A percentile compares a stretch with the other conserved stretches of the same genome.
These are phyloP conservation scores for Coemansia sp. DNA, from an alignment of 192 early-diverging fungal genomes.

Conservation along the genomic window DNA sequence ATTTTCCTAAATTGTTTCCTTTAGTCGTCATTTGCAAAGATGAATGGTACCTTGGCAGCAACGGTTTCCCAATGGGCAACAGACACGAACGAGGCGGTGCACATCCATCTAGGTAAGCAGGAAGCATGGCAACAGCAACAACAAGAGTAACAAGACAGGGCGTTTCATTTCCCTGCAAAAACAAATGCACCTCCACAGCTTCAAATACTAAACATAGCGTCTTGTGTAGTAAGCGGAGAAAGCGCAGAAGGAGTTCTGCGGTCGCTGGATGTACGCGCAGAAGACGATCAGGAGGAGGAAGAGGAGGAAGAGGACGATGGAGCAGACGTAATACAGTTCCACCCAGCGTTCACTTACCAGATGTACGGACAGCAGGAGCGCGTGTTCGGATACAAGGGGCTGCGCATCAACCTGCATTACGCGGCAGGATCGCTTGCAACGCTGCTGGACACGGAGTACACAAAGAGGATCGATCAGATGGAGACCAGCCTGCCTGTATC, in stretches of 20 bases:
- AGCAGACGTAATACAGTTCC: conserved; percentile 60
- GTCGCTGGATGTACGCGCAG: conserved; percentile 28
- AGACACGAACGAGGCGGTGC: conserved; percentile 43
- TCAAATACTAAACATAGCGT: background rate
- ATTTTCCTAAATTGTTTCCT: background rate
- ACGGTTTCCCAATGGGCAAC: conserved; percentile 46
- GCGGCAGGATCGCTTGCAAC: conserved; percentile 76
- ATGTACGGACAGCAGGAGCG: conserved; percentile 88
- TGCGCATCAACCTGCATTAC: conserved; percentile 75
- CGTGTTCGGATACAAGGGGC: conserved; percentile 87
- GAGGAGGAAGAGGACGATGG: conserved; percentile 38
- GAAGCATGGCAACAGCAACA: background rate
- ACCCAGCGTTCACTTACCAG: conserved; percentile 85
- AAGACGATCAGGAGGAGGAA: conserved; percentile 33
- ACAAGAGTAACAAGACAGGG: background rate
- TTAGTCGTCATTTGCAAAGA: background rate
- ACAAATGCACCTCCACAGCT: background rate
- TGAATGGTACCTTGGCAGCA: conserved; percentile 36
- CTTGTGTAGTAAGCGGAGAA: conserved; percentile 38
- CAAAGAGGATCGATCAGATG: conserved; percentile 62
- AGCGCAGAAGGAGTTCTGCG: conserved; percentile 29
- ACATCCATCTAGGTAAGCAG: conserved; percentile 35
- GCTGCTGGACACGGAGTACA: conserved; percentile 66
- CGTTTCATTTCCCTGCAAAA: background rate
- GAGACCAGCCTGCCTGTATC: conserved; percentile 23